A percentile compares a stretch with the other conserved stretches of the same genome.
phyloP scores from a whole-genome alignment of 768 basidiomycete genomes.

The Amanita rimosa region DNA sequence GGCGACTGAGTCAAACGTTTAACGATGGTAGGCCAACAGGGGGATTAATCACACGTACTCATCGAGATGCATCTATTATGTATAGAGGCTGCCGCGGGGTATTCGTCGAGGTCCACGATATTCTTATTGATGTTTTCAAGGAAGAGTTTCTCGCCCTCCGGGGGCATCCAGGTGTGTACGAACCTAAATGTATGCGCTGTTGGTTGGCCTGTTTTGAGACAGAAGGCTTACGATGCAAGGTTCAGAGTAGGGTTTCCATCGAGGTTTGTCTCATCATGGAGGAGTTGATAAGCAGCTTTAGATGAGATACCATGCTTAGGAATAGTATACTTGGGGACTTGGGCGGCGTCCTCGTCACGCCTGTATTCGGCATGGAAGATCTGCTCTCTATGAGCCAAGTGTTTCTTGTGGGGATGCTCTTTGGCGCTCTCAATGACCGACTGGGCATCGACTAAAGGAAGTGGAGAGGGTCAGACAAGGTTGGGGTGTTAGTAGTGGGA shows the following conservation, averaged over 20 bases:
- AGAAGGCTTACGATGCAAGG: slow-evolving; percentile 47
- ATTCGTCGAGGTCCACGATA: slow-evolving; percentile 57
- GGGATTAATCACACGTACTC: slow-evolving; percentile 21
- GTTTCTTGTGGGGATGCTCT: slow-evolving; percentile 28
- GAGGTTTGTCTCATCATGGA: slow-evolving; percentile 45
- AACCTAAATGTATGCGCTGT: slow-evolving; percentile 18
- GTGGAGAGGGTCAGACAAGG: background rate
- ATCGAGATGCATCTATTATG: slow-evolving; percentile 46
- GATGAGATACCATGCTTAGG: slow-evolving; percentile 32
- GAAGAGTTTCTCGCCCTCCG: slow-evolving; percentile 41
- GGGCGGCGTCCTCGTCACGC: slow-evolving; percentile 28
- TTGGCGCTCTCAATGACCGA: slow-evolving; percentile 30
- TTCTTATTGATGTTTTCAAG: slow-evolving; percentile 57
- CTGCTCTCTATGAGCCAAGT: slow-evolving; percentile 16
- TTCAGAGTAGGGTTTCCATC: slow-evolving; percentile 51
- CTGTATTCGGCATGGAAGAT: slow-evolving; percentile 22
- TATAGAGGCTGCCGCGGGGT: slow-evolving; percentile 42
- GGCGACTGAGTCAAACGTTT: slow-evolving; percentile 23
- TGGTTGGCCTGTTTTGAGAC: background rate
- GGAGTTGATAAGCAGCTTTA: slow-evolving; percentile 34
- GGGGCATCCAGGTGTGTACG: slow-evolving; percentile 50
- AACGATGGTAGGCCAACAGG: background rate
- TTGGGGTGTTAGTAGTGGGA: background rate
- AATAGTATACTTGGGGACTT: slow-evolving; percentile 33
- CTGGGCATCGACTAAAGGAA: slow-evolving; percentile 33